A percentile compares a stretch with the other conserved stretches of the same genome.
These are phyloP conservation scores for Podaxis mareebaensis DNA, from an alignment of 768 basidiomycete genomes.

Conservation along the genomic window DNA sequence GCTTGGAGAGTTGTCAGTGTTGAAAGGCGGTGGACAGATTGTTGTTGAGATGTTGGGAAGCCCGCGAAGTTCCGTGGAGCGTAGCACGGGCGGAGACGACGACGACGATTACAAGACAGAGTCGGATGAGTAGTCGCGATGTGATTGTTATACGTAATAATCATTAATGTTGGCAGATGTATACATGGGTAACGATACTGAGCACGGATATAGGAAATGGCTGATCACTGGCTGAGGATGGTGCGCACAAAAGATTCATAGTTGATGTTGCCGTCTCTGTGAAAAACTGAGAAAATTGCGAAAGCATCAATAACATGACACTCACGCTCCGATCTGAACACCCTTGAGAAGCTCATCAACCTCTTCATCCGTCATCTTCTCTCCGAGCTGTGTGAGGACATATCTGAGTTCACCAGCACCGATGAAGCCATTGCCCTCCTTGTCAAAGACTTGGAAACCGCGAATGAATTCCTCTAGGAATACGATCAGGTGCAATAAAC, in stretches of 20 bases:
- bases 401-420: slow-evolving; percentile 92
- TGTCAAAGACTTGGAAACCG: slow-evolving; percentile 99
- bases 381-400: slow-evolving; percentile 93
- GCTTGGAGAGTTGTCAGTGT: slow-evolving; percentile 46
- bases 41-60: slow-evolving; percentile 53
- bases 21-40: slow-evolving; percentile 64
- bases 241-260: slow-evolving; percentile 97
- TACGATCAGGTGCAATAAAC: neutral
- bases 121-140: slow-evolving; percentile 25
- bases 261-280: slow-evolving; percentile 94
- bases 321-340: slow-evolving; percentile 86
- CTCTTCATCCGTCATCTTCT: slow-evolving; percentile 98
- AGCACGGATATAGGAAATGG: slow-evolving; percentile 6
- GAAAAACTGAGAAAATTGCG: neutral
- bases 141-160: slow-evolving; percentile 9
- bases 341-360: slow-evolving; percentile 98
- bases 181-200: neutral
- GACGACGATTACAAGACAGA: slow-evolving; percentile 64
- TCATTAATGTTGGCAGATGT: slow-evolving; percentile 9
- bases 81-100: slow-evolving; percentile 21
- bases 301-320: slow-evolving; percentile 21
- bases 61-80: slow-evolving; percentile 17
- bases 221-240: slow-evolving; percentile 77
- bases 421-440: slow-evolving; percentile 90
- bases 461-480: slow-evolving; percentile 90